These are phyloP conservation scores for Cydonia oblonga DNA, from an alignment of 331 rosid genomes.

Conservation along the genomic window DNA sequence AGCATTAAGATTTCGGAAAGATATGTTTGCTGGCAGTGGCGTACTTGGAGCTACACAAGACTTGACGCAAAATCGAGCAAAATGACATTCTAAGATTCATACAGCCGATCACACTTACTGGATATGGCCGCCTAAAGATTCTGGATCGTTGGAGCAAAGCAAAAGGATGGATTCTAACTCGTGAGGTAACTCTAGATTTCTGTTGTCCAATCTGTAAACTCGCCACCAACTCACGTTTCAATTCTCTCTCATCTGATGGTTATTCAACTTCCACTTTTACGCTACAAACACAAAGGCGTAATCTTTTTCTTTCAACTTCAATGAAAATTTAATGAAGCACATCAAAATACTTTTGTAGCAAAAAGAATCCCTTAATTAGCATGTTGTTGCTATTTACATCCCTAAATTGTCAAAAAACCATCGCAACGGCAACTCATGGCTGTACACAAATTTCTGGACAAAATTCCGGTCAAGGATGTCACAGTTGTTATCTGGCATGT, in stretches of 20 bases:
- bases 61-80: no score
- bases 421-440: conserved; percentile 26
- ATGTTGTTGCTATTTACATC: conserved; percentile 43
- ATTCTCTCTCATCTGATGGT: neutral
- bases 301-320: neutral
- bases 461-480: conserved; percentile 8
- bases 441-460: conserved; percentile 16
- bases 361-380: conserved; percentile 12
- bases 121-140: conserved; percentile 50
- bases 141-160: conserved; percentile 43
- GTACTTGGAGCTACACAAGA: no score
- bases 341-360: neutral
- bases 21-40: no score
- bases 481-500: conserved; percentile 14
- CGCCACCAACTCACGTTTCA: neutral
- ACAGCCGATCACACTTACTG: no score
- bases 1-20: no score
- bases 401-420: conserved; percentile 21
- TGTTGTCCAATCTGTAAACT: neutral
- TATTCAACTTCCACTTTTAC: neutral
- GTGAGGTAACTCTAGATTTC: conserved; percentile 7
- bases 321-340: neutral
- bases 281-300: neutral
- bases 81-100: no score
- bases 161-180: conserved; percentile 4